These are phyloP conservation scores for Holtermannia corniformis DNA, from an alignment of 768 basidiomycete species.

Conservation along the genomic window DNA sequence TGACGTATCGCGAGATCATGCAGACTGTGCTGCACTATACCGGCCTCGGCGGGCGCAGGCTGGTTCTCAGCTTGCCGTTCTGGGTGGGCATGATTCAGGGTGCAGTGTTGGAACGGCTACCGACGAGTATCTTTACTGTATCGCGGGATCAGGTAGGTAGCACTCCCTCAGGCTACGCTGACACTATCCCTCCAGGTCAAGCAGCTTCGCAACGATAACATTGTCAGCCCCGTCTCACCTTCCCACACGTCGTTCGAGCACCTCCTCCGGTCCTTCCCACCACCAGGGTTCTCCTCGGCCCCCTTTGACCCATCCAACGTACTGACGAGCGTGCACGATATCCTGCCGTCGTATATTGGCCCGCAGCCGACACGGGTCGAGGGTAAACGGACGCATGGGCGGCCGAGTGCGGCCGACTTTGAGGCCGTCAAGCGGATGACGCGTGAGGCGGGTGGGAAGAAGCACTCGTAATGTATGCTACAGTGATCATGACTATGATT, in stretches of 20 bases:
- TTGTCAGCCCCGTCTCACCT: slow-evolving; percentile 32
- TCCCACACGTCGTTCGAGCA: slow-evolving; percentile 32
- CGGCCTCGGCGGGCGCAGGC: slow-evolving; percentile 45
- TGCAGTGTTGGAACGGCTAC: slow-evolving; percentile 55
- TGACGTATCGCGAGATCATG: slow-evolving; percentile 62
- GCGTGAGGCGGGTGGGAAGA: neutral
- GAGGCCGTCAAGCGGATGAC: slow-evolving; percentile 22
- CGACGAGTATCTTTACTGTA: slow-evolving; percentile 57
- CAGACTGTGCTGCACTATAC: slow-evolving; percentile 53
- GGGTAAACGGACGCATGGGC: slow-evolving; percentile 41
- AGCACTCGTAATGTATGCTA: neutral
- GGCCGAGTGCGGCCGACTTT: slow-evolving; percentile 10
- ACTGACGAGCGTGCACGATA: slow-evolving; percentile 49
- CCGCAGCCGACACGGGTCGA: slow-evolving; percentile 9
- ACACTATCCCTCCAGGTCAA: slow-evolving; percentile 45
- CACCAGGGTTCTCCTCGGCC: slow-evolving; percentile 24
- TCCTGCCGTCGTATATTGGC: slow-evolving; percentile 51
- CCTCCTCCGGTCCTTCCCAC: slow-evolving; percentile 34
- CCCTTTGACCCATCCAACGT: slow-evolving; percentile 40
- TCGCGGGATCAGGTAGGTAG: slow-evolving; percentile 58
- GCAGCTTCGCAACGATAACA: slow-evolving; percentile 56
- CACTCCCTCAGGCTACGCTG: neutral
- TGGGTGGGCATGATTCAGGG: slow-evolving; percentile 58
- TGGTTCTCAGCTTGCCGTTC: slow-evolving; percentile 59
- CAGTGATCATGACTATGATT: neutral